A percentile compares a stretch with the other conserved stretches of the same genome.
Evolutionary conservation across 768 basidiomycete genomes (phyloP).

Genomic region (Hericium erinaceus): DNA sequence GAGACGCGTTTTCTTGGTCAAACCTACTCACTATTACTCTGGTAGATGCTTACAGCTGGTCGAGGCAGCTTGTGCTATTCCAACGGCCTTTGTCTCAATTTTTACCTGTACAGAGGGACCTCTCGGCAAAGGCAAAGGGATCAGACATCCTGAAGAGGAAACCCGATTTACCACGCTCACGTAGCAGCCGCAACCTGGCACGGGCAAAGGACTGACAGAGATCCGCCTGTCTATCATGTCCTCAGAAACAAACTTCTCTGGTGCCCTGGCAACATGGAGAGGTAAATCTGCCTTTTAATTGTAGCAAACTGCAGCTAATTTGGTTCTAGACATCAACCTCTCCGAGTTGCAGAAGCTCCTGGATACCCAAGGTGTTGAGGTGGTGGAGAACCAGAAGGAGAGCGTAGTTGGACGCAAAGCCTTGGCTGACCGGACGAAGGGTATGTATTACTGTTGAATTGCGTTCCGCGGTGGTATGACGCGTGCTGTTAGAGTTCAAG

Average conservation of each 20-base stretch:
- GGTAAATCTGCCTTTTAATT: constrained; percentile 31
- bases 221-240: constrained; percentile 1
- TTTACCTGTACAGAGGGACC: no score
- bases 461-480: not conserved
- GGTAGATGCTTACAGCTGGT: no score
- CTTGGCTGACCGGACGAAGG: constrained; percentile 92
- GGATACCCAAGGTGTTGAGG: constrained; percentile 86
- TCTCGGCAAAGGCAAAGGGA: no score
- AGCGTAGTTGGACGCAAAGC: constrained; percentile 89
- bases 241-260: constrained; percentile 81
- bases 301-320: not conserved
- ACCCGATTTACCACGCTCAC: not conserved
- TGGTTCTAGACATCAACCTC: constrained; percentile 66
- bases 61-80: no score
- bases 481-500: constrained; percentile 69
- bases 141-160: not conserved
- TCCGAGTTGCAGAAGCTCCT: constrained; percentile 87
- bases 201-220: not conserved
- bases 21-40: not conserved
- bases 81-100: no score
- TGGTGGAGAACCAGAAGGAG: constrained; percentile 99
- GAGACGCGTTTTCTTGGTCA: not conserved
- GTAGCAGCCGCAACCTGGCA: not conserved
- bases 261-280: constrained; percentile 87
- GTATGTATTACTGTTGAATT: constrained; percentile 29